Conservation (phyloP, 139 green algal genomes). For the Auxenochlorella protothecoides region DNA sequence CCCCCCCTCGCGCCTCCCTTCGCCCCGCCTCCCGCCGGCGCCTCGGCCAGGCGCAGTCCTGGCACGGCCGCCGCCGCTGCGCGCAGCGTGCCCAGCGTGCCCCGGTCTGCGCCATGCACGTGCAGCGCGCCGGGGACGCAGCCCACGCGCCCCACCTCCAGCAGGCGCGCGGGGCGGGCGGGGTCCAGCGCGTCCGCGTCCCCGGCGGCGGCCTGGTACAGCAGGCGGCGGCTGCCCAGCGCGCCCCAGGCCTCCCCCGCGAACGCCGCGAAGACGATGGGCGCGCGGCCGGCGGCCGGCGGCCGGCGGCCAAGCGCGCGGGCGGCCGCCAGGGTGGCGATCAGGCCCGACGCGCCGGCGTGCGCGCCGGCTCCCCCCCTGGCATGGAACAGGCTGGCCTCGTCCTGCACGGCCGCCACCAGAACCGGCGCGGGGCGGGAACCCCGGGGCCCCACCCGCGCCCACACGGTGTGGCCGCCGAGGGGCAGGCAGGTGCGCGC, state of each 20-base stretch:
- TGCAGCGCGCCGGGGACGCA: slow-evolving; percentile 27
- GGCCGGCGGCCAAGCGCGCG: slow-evolving; percentile 27
- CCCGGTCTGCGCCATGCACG: slow-evolving; percentile 27
- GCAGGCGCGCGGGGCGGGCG: too few species aligned
- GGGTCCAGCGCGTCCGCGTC: slow-evolving; percentile 15
- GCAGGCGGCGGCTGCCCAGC: slow-evolving; percentile 54
- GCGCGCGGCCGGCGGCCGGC: not conserved
- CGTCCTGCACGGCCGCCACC: slow-evolving; percentile 44
- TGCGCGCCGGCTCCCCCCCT: slow-evolving; percentile 41
- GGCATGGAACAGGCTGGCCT: slow-evolving; percentile 46
- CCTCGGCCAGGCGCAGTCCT: too few species aligned
- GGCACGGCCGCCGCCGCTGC: too few species aligned
- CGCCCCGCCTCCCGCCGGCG: too few species aligned
- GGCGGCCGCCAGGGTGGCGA: slow-evolving; percentile 53
- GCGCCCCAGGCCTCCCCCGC: slow-evolving; percentile 52
- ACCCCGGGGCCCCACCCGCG: not conserved
- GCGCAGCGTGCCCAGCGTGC: too few species aligned
- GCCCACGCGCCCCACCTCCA: slow-evolving; percentile 15
- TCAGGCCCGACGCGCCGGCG: slow-evolving; percentile 49
- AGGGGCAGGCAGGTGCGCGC: slow-evolving; percentile 46
- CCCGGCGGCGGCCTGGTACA: slow-evolving; percentile 37
- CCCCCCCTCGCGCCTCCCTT: too few species aligned
- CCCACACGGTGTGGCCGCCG: slow-evolving; percentile 60
- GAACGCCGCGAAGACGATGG: slow-evolving; percentile 54
- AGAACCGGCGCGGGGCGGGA: slow-evolving; percentile 22